phyloP scores from a whole-genome alignment of 257 asterid genomes.

The Coffea canephora region DNA sequence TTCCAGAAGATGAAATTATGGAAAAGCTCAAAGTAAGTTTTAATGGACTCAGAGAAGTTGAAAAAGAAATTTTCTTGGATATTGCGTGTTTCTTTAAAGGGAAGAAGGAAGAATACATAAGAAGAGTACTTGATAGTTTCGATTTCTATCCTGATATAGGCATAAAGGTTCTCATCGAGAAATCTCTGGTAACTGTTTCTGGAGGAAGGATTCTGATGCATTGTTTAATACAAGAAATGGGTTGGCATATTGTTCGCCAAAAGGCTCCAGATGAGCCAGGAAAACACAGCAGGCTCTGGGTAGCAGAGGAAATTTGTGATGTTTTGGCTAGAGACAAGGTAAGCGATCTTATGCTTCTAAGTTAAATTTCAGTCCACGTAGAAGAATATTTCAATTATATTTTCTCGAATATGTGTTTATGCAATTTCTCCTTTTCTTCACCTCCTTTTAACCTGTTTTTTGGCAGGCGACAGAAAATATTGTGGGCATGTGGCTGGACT shows the following conservation, averaged over 20 bases:
- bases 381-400: no score
- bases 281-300: neutral
- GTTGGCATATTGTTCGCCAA: neutral
- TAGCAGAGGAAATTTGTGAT: no score
- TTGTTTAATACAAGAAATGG: neutral
- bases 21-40: neutral
- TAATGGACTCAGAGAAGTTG: neutral
- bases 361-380: no score
- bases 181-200: neutral
- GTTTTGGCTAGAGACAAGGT: neutral
- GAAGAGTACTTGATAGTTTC: neutral
- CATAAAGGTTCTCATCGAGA: neutral
- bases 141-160: neutral
- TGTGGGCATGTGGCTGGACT: slow-evolving; percentile 22
- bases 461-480: slow-evolving; percentile 10
- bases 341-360: neutral
- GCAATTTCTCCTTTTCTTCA: no score
- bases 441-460: neutral
- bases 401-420: no score
- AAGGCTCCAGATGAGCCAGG: neutral
- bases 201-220: neutral
- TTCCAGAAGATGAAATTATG: slow-evolving; percentile 1
- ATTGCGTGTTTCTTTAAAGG: slow-evolving; percentile 13
- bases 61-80: slow-evolving; percentile 11
- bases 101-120: neutral